A percentile compares a stretch with the other conserved stretches of the same genome.
Conservation (phyloP, 345 rosid species). For the Populus deltoides region DNA sequence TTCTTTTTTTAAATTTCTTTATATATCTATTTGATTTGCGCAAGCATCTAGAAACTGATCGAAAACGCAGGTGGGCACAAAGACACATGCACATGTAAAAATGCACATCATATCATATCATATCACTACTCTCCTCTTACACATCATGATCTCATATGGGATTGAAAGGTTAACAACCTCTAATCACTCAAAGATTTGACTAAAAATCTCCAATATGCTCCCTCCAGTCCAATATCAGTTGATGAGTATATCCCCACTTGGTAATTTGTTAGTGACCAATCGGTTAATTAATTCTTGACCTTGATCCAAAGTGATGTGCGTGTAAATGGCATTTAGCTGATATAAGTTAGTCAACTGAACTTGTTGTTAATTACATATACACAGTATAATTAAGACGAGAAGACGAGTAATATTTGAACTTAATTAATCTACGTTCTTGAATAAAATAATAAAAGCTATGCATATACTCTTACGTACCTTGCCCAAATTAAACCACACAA, state of each 20-base stretch:
- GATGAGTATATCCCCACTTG: neutral
- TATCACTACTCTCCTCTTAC: neutral
- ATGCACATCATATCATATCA: neutral
- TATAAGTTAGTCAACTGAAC: too few relatives aligned
- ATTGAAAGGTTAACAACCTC: neutral
- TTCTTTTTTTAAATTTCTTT: too few relatives aligned
- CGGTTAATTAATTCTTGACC: neutral
- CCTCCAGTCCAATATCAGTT: neutral
- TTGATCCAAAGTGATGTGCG: too few relatives aligned
- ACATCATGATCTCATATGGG: neutral
- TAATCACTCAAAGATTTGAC: neutral
- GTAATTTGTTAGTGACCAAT: neutral
- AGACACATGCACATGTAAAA: neutral
- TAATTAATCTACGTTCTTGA: too few relatives aligned
- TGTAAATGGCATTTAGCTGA: too few relatives aligned
- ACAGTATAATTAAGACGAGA: too few relatives aligned
- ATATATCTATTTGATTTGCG: neutral
- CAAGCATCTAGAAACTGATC: neutral
- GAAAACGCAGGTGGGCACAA: neutral
- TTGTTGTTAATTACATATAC: too few relatives aligned
- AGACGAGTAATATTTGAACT: too few relatives aligned
- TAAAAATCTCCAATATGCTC: neutral
- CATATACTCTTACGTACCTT: too few relatives aligned
- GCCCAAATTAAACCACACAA: too few relatives aligned
- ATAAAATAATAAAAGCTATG: too few relatives aligned